phyloP scores from a whole-genome alignment of 805 yeast species.

The Metschnikowia koreensis region DNA sequence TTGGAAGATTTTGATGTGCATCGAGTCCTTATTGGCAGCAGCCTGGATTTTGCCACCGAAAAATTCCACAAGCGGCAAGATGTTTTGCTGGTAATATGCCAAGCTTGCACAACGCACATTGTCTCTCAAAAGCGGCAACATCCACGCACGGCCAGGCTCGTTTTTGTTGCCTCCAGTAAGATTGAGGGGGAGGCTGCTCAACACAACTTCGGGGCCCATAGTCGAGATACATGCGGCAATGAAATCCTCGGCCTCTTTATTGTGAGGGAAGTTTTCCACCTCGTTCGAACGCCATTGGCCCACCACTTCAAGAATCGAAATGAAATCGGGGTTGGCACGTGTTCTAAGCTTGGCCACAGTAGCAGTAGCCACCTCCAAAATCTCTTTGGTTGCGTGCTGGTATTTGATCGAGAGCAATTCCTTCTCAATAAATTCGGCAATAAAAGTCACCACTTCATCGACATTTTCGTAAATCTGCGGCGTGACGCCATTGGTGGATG shows the following conservation, averaged over 20 bases:
- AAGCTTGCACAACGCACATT: conserved; percentile 72
- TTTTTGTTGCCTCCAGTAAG: conserved; percentile 48
- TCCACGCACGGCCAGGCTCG: conserved; percentile 90
- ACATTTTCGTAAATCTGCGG: conserved; percentile 52
- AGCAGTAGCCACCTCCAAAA: conserved; percentile 64
- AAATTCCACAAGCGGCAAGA: conserved; percentile 62
- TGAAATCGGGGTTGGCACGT: conserved; percentile 68
- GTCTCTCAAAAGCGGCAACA: conserved; percentile 87
- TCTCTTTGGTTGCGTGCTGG: conserved; percentile 71
- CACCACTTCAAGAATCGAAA: conserved; percentile 63
- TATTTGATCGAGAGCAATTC: conserved; percentile 70
- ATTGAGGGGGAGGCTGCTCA: conserved; percentile 75
- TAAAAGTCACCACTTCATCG: conserved; percentile 49
- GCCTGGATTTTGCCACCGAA: conserved; percentile 49
- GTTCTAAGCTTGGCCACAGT: conserved; percentile 60
- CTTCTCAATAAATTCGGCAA: conserved; percentile 52
- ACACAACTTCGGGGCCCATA: conserved; percentile 83
- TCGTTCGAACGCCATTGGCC: conserved; percentile 88
- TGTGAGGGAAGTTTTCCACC: conserved; percentile 60
- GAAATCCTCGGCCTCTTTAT: conserved; percentile 75
- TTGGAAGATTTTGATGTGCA: conserved; percentile 73
- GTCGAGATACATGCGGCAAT: conserved; percentile 75
- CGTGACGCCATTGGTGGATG: conserved; percentile 38
- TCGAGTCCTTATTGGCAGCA: conserved; percentile 51
- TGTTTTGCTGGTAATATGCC: conserved; percentile 55